Evolutionary conservation across 2,329 filamentous ascomycete species (phyloP).

Genomic region (Botrytis squamosa): DNA sequence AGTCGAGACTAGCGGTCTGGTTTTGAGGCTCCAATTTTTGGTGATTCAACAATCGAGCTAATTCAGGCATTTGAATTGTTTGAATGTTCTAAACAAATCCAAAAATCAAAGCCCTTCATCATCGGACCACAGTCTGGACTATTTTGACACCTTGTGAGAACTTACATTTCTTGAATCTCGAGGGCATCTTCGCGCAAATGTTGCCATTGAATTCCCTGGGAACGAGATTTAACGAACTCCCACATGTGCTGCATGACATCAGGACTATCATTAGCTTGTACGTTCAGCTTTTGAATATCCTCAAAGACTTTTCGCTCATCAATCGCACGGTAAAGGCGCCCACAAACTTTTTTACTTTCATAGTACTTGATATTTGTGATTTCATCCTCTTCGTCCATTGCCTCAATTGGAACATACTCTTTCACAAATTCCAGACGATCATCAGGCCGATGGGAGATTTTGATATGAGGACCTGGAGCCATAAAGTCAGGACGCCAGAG

Average conservation of each 20-base stretch:
- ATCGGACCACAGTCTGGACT: background rate
- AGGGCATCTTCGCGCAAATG: constrained; percentile 42
- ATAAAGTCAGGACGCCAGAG: constrained; percentile 51
- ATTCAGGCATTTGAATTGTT: background rate
- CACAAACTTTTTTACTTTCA: constrained; percentile 65
- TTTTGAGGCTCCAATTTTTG: background rate
- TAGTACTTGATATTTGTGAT: constrained; percentile 59
- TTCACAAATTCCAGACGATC: constrained; percentile 18
- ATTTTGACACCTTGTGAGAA: background rate
- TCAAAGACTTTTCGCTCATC: constrained; percentile 65
- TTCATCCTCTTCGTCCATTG: constrained; percentile 48
- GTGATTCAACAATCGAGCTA: background rate
- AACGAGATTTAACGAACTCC: constrained; percentile 42
- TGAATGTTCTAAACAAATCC: background rate
- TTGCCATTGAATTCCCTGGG: constrained; percentile 40
- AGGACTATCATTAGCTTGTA: constrained; percentile 8
- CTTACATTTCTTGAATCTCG: constrained; percentile 49
- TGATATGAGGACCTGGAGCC: constrained; percentile 47
- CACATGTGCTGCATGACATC: constrained; percentile 40
- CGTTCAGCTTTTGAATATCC: constrained; percentile 30
- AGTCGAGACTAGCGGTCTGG: background rate
- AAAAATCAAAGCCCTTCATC: background rate
- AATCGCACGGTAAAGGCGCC: constrained; percentile 67
- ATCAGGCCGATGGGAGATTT: constrained; percentile 42
- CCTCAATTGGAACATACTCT: constrained; percentile 20